A percentile compares a stretch with the other conserved stretches of the same genome.
Evolutionary conservation across 1,139 yeast genomes (phyloP).

Genomic region (Pichia sp.): DNA sequence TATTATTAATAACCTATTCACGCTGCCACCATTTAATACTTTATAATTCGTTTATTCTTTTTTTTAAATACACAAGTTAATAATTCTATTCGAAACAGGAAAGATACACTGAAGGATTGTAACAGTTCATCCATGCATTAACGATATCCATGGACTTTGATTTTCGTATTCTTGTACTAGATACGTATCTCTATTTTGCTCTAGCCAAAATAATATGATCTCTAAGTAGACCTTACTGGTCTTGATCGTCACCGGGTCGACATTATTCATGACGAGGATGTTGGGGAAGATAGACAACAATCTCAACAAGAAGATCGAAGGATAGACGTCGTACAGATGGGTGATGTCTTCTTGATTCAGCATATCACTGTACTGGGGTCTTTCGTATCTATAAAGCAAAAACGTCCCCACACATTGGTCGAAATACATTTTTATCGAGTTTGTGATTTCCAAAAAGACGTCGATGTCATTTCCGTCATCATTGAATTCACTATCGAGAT

Average conservation of each 20-base stretch:
- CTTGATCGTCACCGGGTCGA: slow-evolving; percentile 75
- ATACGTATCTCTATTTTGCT: slow-evolving; percentile 44
- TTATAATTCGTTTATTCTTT: background rate
- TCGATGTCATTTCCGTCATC: slow-evolving; percentile 43
- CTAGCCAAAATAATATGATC: slow-evolving; percentile 48
- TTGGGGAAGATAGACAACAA: slow-evolving; percentile 79
- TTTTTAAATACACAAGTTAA: background rate
- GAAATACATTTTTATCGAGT: slow-evolving; percentile 75
- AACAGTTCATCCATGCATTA: slow-evolving; percentile 16
- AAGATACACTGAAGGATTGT: no score
- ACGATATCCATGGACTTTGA: slow-evolving; percentile 47
- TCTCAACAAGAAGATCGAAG: slow-evolving; percentile 52
- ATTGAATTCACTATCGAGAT: slow-evolving; percentile 12
- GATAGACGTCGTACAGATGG: slow-evolving; percentile 53
- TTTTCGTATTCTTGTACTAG: slow-evolving; percentile 48
- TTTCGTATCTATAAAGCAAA: slow-evolving; percentile 78
- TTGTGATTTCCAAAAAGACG: slow-evolving; percentile 62
- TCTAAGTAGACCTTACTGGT: slow-evolving; percentile 55
- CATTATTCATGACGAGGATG: slow-evolving; percentile 68
- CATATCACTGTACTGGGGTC: slow-evolving; percentile 72
- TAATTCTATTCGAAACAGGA: no score
- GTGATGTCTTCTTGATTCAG: background rate
- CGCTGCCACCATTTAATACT: background rate
- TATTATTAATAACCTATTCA: no score
- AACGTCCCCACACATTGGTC: slow-evolving; percentile 71